Evolutionary conservation across 495 filamentous ascomycete species (phyloP).

Genomic region (Talaromyces liani): DNA sequence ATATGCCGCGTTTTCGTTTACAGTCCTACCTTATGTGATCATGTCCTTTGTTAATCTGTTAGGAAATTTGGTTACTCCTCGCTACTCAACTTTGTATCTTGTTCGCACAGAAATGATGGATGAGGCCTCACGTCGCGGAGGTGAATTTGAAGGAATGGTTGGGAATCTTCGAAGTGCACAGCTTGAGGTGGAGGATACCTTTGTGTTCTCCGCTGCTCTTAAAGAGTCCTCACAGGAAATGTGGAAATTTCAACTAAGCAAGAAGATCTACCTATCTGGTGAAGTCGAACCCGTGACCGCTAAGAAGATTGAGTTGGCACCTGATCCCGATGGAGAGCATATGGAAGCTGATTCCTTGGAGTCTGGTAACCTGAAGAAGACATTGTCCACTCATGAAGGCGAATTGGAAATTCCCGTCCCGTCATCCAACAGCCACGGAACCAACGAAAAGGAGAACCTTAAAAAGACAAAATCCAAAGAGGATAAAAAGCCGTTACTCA

Average conservation of each 20-base stretch:
- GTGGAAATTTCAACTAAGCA: conserved; percentile 15
- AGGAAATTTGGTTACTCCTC: conserved; percentile 25
- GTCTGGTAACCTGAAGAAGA: neutral
- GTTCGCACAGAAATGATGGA: conserved; percentile 34
- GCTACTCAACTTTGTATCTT: conserved; percentile 33
- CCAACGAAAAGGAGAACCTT: neutral
- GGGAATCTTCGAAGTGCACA: conserved; percentile 14
- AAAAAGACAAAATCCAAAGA: neutral
- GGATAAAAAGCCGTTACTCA: conserved; percentile 5
- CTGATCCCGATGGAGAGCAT: neutral
- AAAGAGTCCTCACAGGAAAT: conserved; percentile 13
- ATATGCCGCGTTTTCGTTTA: conserved; percentile 36
- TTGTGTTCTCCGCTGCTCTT: conserved; percentile 4
- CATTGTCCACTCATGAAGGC: neutral
- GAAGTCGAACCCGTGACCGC: conserved; percentile 13
- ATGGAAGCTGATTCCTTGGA: neutral
- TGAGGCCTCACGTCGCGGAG: conserved; percentile 28
- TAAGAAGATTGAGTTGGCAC: conserved; percentile 4
- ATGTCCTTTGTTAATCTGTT: conserved; percentile 61
- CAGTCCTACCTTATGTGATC: conserved; percentile 51
- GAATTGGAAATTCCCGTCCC: neutral
- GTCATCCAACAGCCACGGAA: neutral
- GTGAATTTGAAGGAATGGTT: conserved; percentile 25
- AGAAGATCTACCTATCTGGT: conserved; percentile 9
- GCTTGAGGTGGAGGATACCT: conserved; percentile 1